Evolutionary conservation across 441 rosid species (phyloP).

Genomic region (Melastoma candidum): DNA sequence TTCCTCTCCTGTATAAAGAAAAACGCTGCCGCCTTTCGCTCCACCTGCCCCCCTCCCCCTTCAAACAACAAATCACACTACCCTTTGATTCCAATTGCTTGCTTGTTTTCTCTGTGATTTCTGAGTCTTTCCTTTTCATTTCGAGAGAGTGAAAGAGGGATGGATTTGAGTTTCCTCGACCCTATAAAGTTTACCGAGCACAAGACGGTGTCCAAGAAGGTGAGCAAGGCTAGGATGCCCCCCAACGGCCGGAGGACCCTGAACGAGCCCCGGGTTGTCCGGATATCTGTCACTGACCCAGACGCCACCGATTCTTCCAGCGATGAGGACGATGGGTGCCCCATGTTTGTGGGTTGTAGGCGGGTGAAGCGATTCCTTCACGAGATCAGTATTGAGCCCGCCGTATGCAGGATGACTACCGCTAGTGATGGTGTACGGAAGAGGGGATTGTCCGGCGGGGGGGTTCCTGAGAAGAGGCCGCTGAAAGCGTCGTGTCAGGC

Average conservation of each 20-base stretch:
- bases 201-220: constrained; percentile 33
- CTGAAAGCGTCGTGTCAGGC: constrained; percentile 1
- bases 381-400: constrained; percentile 8
- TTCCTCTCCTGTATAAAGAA: too few relatives aligned
- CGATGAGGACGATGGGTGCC: constrained; percentile 2
- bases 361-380: constrained; percentile 7
- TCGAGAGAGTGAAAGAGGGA: constrained; percentile 6
- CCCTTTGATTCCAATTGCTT: too few relatives aligned
- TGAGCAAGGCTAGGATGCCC: constrained; percentile 18
- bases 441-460: not conserved
- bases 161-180: constrained; percentile 37
- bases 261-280: constrained; percentile 22
- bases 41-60: too few relatives aligned
- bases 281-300: constrained; percentile 53
- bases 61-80: too few relatives aligned
- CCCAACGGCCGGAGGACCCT: constrained; percentile 8
- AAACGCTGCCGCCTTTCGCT: too few relatives aligned
- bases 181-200: constrained; percentile 63
- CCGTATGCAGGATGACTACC: not conserved
- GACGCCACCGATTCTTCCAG: constrained; percentile 94
- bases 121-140: constrained; percentile 27
- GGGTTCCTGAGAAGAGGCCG: not conserved
- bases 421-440: not conserved
- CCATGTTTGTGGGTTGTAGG: constrained; percentile 1
- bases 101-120: not conserved